A percentile compares a stretch with the other conserved stretches of the same genome.
phyloP scores from a whole-genome alignment of 2,329 filamentous ascomycete species.

The Akanthomyces muscarius region DNA sequence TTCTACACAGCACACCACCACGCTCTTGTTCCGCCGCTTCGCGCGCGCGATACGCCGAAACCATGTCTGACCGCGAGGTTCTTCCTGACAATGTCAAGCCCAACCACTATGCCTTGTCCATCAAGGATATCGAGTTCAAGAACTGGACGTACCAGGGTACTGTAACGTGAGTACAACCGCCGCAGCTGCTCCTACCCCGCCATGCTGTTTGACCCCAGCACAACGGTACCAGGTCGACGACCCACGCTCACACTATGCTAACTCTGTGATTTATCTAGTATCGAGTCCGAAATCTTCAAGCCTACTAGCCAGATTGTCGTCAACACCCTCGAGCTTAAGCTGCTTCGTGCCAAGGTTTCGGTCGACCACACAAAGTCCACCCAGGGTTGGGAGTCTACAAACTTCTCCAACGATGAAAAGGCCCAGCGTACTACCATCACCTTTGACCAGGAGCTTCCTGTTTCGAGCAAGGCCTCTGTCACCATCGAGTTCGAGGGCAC shows the following conservation, averaged over 20 bases:
- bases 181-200: slow-evolving; percentile 4
- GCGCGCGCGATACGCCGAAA: slow-evolving; percentile 19
- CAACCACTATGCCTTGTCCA: slow-evolving; percentile 76
- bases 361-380: slow-evolving; percentile 55
- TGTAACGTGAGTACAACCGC: slow-evolving; percentile 49
- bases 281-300: slow-evolving; percentile 69
- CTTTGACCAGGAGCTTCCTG: slow-evolving; percentile 68
- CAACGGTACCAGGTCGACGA: background rate
- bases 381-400: slow-evolving; percentile 55
- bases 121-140: slow-evolving; percentile 75
- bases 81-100: slow-evolving; percentile 69
- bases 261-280: slow-evolving; percentile 41
- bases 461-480: slow-evolving; percentile 62
- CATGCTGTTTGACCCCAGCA: background rate
- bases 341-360: slow-evolving; percentile 61
- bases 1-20: background rate
- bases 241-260: slow-evolving; percentile 13
- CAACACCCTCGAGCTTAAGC: slow-evolving; percentile 80
- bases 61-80: slow-evolving; percentile 58
- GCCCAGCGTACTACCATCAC: slow-evolving; percentile 77
- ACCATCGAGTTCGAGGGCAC: slow-evolving; percentile 72
- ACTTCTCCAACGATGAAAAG: slow-evolving; percentile 76
- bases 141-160: slow-evolving; percentile 76
- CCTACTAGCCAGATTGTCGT: slow-evolving; percentile 73
- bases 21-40: slow-evolving; percentile 13